Conservation (phyloP, 495 filamentous ascomycete species). For the Hyaloscypha bicolor region DNA sequence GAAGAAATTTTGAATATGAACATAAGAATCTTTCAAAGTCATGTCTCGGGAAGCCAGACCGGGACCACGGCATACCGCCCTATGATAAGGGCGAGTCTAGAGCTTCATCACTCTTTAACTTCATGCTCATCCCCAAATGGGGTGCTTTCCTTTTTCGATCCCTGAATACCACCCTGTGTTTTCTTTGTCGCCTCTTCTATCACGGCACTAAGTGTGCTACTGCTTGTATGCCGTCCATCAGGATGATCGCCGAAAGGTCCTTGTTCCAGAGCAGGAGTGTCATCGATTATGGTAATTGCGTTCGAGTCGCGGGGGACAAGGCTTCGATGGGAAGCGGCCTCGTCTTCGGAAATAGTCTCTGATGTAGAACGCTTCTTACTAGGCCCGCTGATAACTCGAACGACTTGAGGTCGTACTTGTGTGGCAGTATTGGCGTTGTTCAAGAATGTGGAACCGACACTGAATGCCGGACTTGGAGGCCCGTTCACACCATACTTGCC, state of each 20-base stretch:
- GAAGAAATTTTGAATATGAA: conserved; percentile 29
- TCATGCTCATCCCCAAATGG: conserved; percentile 61
- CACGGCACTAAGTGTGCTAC: conserved; percentile 52
- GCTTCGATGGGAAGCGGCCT: conserved; percentile 29
- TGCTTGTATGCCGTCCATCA: conserved; percentile 37
- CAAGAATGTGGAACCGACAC: conserved; percentile 65
- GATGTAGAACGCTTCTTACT: conserved; percentile 44
- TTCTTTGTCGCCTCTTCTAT: conserved; percentile 52
- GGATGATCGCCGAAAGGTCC: conserved; percentile 63
- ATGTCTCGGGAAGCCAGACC: background rate
- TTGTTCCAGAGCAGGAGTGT: conserved; percentile 49
- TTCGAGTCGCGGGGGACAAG: conserved; percentile 33
- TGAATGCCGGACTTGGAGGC: conserved; percentile 57
- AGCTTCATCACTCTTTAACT: conserved; percentile 23
- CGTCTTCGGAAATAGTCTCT: conserved; percentile 39
- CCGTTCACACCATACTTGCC: conserved; percentile 45
- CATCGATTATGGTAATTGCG: conserved; percentile 51
- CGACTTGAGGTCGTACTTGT: conserved; percentile 53
- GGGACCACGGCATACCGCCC: conserved; percentile 5
- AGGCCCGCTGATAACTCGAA: conserved; percentile 50
- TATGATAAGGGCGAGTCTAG: conserved; percentile 2
- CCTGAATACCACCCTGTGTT: conserved; percentile 29
- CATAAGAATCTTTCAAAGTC: conserved; percentile 25
- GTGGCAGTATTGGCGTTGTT: conserved; percentile 60
- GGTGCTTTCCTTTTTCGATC: conserved; percentile 41